phyloP scores from a whole-genome alignment of 805 yeast species.

The Kregervanrija pseudodelftensis region DNA sequence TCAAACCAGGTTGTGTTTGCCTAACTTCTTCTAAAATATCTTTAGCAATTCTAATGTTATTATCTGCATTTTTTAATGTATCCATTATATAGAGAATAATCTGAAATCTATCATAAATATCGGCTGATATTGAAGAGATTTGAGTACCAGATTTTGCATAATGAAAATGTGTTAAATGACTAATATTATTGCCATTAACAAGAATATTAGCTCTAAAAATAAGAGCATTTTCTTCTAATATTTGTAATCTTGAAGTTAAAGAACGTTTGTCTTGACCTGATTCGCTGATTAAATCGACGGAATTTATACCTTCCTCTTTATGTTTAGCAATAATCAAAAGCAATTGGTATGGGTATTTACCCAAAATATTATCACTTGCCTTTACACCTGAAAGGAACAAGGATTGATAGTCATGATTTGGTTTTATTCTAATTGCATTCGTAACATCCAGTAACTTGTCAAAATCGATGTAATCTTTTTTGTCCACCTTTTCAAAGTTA shows the following conservation, averaged over 20 bases:
- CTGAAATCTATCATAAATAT: slow-evolving; percentile 14
- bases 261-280: slow-evolving; percentile 71
- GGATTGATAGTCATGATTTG: slow-evolving; percentile 45
- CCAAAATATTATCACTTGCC: slow-evolving; percentile 44
- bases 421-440: not conserved
- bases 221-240: slow-evolving; percentile 42
- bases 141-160: slow-evolving; percentile 22
- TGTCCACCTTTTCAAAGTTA: slow-evolving; percentile 7
- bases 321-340: slow-evolving; percentile 53
- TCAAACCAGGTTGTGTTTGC: slow-evolving; percentile 32
- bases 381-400: slow-evolving; percentile 49
- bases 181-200: slow-evolving; percentile 44
- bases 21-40: slow-evolving; percentile 57
- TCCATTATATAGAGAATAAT: slow-evolving; percentile 32
- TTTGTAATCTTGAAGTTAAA: slow-evolving; percentile 53
- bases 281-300: slow-evolving; percentile 46
- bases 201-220: slow-evolving; percentile 33
- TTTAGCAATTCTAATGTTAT: slow-evolving; percentile 49
- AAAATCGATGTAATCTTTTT: slow-evolving; percentile 4
- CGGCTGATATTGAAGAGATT: not conserved
- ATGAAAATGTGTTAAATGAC: slow-evolving; percentile 43
- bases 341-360: slow-evolving; percentile 48
- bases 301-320: slow-evolving; percentile 49
- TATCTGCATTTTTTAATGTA: slow-evolving; percentile 50
- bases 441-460: not conserved